phyloP scores from a whole-genome alignment of 192 early-diverging fungal genomes.

The Coemansia interrupta region DNA sequence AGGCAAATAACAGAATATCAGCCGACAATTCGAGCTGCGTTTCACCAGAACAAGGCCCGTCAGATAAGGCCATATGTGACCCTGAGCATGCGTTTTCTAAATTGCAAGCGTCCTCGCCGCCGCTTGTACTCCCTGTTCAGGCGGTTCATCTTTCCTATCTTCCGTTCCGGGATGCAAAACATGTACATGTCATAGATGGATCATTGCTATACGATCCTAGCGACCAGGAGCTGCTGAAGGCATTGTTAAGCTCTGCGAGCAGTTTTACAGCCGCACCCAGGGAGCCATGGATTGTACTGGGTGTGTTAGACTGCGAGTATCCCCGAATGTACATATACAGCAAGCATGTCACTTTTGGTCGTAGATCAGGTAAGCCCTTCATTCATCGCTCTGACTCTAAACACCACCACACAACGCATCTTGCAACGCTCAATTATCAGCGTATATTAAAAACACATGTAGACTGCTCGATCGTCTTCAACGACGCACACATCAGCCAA shows the following conservation, averaged over 20 bases:
- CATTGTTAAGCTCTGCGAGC: background rate
- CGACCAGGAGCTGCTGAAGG: background rate
- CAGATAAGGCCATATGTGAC: background rate
- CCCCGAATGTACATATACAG: constrained; percentile 23
- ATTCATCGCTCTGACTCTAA: background rate
- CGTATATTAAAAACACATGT: background rate
- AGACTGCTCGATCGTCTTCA: constrained; percentile 24
- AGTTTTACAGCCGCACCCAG: background rate
- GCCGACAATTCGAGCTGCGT: background rate
- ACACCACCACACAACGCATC: too few species aligned
- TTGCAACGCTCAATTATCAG: background rate
- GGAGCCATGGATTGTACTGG: constrained; percentile 20
- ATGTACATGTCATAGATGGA: constrained; percentile 21
- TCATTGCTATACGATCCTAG: constrained; percentile 25
- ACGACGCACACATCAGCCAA: constrained; percentile 37
- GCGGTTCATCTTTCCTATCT: constrained; percentile 28
- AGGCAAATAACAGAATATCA: background rate
- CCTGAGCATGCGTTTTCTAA: background rate
- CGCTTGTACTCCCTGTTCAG: constrained; percentile 36
- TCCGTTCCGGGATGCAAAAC: constrained; percentile 23
- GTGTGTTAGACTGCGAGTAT: constrained; percentile 20
- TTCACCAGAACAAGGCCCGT: background rate
- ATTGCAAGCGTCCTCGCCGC: constrained; percentile 13
- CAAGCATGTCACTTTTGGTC: constrained; percentile 21
- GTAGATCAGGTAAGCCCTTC: constrained; percentile 16